These are phyloP conservation scores for Aureobasidium sp. DNA, from an alignment of 2,329 filamentous ascomycete genomes.

Conservation along the genomic window DNA sequence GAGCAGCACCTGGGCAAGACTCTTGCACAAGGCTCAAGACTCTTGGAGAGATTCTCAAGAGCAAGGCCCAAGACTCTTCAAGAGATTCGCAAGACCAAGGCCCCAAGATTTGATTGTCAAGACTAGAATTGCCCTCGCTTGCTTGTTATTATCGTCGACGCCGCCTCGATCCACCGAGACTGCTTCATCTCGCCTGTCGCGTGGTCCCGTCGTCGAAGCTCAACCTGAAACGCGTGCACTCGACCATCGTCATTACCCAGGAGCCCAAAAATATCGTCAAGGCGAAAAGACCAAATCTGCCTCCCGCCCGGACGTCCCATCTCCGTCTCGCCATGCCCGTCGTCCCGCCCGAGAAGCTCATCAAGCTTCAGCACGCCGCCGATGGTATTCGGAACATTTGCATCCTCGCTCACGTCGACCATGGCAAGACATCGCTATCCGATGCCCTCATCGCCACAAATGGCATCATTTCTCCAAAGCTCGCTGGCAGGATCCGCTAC, in stretches of 20 bases:
- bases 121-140: no score
- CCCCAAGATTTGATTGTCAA: no score
- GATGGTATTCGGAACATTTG: slow-evolving; percentile 92
- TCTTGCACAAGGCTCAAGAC: no score
- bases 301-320: background rate
- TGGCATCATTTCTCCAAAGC: slow-evolving; percentile 96
- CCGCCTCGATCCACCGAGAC: background rate
- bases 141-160: background rate
- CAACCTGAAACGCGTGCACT: background rate
- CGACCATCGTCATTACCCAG: background rate
- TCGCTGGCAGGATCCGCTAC: slow-evolving; percentile 96
- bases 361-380: slow-evolving; percentile 77
- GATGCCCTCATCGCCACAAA: slow-evolving; percentile 96
- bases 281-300: background rate
- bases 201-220: background rate
- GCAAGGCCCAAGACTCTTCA: no score
- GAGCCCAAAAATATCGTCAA: background rate
- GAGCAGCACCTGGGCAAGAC: no score
- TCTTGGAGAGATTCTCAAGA: no score
- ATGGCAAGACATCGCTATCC: slow-evolving; percentile 95
- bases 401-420: slow-evolving; percentile 91
- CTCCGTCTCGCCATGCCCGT: slow-evolving; percentile 63
- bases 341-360: slow-evolving; percentile 81
- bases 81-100: no score
- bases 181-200: slow-evolving; percentile 9